A percentile compares a stretch with the other conserved stretches of the same genome.
Conservation (phyloP, 306 rosid genomes). For the Morella rubra region DNA sequence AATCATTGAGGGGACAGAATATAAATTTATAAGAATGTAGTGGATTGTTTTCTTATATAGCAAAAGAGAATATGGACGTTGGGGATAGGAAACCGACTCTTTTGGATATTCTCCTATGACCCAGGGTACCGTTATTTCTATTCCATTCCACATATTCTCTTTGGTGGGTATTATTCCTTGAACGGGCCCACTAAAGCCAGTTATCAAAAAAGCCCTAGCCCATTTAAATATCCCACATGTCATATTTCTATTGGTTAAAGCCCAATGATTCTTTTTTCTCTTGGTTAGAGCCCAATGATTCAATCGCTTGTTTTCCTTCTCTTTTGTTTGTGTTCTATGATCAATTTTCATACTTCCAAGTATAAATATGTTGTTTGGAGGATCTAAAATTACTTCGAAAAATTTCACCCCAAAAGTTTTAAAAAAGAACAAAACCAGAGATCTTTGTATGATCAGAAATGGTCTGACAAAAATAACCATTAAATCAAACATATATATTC, state of each 20-base stretch:
- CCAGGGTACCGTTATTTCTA: not conserved
- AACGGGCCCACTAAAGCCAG: not conserved
- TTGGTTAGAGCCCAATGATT: too few species aligned
- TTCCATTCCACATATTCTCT: not conserved
- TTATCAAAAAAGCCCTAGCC: not conserved
- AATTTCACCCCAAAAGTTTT: not conserved
- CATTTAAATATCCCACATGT: too few species aligned
- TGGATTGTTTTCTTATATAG: not conserved
- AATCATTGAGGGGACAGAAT: not conserved
- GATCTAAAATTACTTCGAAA: too few species aligned
- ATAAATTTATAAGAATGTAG: not conserved
- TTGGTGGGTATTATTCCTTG: not conserved
- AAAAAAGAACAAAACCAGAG: not conserved
- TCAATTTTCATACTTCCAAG: not conserved
- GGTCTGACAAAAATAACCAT: not conserved
- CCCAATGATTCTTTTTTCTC: too few species aligned
- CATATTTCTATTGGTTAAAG: too few species aligned
- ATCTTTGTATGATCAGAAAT: not conserved
- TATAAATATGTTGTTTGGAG: too few species aligned
- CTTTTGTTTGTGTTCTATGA: not conserved
- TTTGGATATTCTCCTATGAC: not conserved
- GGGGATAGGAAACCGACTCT: not conserved
- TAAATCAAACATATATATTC: not conserved
- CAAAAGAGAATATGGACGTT: not conserved
- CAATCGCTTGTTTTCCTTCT: too few species aligned